These are phyloP conservation scores for Misopates orontium DNA, from an alignment of 257 asterid genomes.

Conservation along the genomic window DNA sequence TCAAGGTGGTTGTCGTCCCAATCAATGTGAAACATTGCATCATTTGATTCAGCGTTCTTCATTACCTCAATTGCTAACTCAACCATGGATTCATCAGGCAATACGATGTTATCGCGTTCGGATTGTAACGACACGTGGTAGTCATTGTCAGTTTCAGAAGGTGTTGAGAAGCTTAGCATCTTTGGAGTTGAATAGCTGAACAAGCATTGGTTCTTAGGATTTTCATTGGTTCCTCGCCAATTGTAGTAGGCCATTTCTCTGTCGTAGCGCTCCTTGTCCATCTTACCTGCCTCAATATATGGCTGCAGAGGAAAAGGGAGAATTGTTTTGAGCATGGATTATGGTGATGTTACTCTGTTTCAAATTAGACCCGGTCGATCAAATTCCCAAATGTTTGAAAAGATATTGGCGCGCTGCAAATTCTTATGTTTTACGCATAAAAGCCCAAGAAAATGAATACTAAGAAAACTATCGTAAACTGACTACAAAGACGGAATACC, in stretches of 20 bases:
- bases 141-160: conserved; percentile 37
- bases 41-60: conserved; percentile 44
- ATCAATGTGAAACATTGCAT: conserved; percentile 47
- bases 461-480: too few relatives aligned
- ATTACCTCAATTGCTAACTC: conserved; percentile 41
- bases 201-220: conserved; percentile 18
- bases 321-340: too few relatives aligned
- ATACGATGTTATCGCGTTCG: conserved; percentile 21
- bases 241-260: conserved; percentile 46
- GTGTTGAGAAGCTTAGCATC: conserved; percentile 36
- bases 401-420: background rate
- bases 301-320: conserved; percentile 45
- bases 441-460: too few relatives aligned
- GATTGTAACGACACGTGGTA: conserved; percentile 41
- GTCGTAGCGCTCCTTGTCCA: conserved; percentile 62
- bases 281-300: conserved; percentile 54
- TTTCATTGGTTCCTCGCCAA: conserved; percentile 24
- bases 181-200: conserved; percentile 22
- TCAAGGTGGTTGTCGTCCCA: conserved; percentile 35
- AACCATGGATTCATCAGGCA: conserved; percentile 40
- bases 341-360: too few relatives aligned
- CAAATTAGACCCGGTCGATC: too few relatives aligned
- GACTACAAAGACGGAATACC: conserved; percentile 37
- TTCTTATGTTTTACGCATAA: too few relatives aligned
- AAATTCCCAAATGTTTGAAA: too few relatives aligned